Evolutionary conservation across 2,329 filamentous ascomycete species (phyloP).

Genomic region (Colletotrichum sp.): DNA sequence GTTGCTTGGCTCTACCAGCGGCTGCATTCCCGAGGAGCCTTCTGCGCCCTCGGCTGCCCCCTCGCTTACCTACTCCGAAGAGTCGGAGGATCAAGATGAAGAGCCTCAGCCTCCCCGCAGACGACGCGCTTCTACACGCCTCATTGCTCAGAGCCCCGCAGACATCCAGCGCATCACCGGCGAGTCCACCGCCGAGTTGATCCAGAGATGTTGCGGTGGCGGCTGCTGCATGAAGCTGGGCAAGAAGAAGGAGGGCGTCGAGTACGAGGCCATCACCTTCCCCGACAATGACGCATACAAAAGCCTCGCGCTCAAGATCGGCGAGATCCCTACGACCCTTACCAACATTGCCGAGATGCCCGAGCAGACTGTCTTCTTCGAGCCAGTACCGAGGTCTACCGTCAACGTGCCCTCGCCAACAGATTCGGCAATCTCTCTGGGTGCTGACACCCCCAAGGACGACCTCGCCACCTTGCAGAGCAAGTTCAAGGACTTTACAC

Average conservation of each 20-base stretch:
- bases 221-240: conserved; percentile 64
- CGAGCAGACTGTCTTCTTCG: conserved; percentile 75
- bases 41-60: conserved; percentile 58
- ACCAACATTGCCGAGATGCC: conserved; percentile 76
- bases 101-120: conserved; percentile 42
- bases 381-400: conserved; percentile 54
- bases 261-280: conserved; percentile 58
- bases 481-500: conserved; percentile 31
- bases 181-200: conserved; percentile 65
- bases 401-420: conserved; percentile 43
- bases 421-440: conserved; percentile 55
- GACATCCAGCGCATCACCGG: conserved; percentile 70
- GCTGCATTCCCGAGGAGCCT: conserved; percentile 51
- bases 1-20: conserved; percentile 42
- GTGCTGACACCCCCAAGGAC: conserved; percentile 40
- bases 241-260: conserved; percentile 47
- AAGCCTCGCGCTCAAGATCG: conserved; percentile 78
- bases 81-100: conserved; percentile 65
- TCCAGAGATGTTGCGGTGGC: conserved; percentile 68
- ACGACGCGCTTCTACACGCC: conserved; percentile 71
- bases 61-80: conserved; percentile 67
- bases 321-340: conserved; percentile 74
- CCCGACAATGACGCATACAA: conserved; percentile 88
- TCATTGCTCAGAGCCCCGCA: conserved; percentile 68
- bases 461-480: conserved; percentile 25